Evolutionary conservation across 225 moss, liverwort and hornwort species (phyloP), one percentile per base, ranked within the genome.

Genomic region (Physcomitrellopsis africana): DNA sequence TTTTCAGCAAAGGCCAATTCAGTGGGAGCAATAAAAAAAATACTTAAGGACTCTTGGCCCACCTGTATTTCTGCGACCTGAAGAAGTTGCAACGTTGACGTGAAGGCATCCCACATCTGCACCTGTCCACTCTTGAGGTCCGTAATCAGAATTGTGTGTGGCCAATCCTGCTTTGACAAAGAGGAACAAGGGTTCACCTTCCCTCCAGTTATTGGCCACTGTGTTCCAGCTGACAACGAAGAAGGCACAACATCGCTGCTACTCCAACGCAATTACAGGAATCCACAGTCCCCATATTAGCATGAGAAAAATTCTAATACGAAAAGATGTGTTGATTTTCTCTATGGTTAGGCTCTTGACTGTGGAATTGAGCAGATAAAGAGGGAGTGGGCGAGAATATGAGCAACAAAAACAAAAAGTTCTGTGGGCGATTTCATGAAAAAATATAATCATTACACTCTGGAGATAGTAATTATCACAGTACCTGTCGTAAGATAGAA

Each of bases 161-260:
- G 79, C 52, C 23, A 56, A 41, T 22, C 29, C 41, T 55, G 55
- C 57, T 32, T 55, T 9, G 17, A 61, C 45, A 15, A 62, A 59
- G 60, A 74, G 77, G 51, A 78, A 71, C 32, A 75, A 20, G 51
- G 18, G 55, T 71, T 57, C 52, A 73, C 53, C 29, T 32, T 68
- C 64, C 90, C 90, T 70, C 90, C 90, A 62, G 81, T 90, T 57
- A 87, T 81, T 27, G 90, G 90, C 90, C 84, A 90, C 72, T 75
- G 85, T 57, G 87, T 90, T 46, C 87, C 83, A 79, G 74, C 83
- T 56, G 81, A 79, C 66, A 87, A 75, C n/a, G 77, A 74, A 74
- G 42, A 32, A 57, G 81, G 77, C 65, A 75, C 54, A 48, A 44
- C 58, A 67, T 24, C 83, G 43, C 53, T 74, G 29, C 19, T 27